Conservation (phyloP, 2,329 filamentous ascomycete genomes). For the Trichoderma cornu-damae region DNA sequence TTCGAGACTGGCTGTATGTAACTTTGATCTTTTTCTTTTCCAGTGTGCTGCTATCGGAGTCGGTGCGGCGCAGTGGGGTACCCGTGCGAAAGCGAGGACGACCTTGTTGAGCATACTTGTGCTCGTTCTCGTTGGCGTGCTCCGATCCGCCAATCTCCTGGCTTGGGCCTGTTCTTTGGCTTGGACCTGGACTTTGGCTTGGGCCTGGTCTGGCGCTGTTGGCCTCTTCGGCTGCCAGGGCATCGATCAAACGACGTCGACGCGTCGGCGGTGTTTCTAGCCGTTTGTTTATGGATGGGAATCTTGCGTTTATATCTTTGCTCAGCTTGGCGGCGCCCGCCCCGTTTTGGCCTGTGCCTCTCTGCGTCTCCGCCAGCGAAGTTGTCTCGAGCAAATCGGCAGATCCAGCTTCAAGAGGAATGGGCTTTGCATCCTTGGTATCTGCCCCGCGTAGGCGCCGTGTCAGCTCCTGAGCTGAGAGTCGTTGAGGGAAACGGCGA, state of each 20-base stretch:
- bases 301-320: neutral
- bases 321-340: neutral
- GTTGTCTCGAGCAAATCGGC: neutral
- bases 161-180: neutral
- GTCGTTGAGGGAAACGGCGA: neutral
- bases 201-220: neutral
- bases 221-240: slow-evolving; percentile 8
- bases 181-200: neutral
- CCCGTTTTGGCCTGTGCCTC: neutral
- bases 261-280: slow-evolving; percentile 3
- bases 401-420: neutral
- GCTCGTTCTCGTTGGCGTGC: neutral
- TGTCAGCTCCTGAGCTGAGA: neutral
- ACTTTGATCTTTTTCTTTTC: slow-evolving; percentile 32
- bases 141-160: neutral
- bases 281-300: neutral
- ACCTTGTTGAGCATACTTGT: slow-evolving; percentile 9
- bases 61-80: slow-evolving; percentile 24
- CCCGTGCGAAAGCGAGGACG: slow-evolving; percentile 18
- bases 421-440: neutral
- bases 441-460: neutral
- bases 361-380: neutral
- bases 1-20: slow-evolving; percentile 35
- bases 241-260: slow-evolving; percentile 18
- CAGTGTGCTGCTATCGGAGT: slow-evolving; percentile 25